Percentiles rank a stretch among this genome's conserved stretches.
Conservation (phyloP, 2,329 filamentous ascomycete species). For the Diplocarpon rosae region DNA sequence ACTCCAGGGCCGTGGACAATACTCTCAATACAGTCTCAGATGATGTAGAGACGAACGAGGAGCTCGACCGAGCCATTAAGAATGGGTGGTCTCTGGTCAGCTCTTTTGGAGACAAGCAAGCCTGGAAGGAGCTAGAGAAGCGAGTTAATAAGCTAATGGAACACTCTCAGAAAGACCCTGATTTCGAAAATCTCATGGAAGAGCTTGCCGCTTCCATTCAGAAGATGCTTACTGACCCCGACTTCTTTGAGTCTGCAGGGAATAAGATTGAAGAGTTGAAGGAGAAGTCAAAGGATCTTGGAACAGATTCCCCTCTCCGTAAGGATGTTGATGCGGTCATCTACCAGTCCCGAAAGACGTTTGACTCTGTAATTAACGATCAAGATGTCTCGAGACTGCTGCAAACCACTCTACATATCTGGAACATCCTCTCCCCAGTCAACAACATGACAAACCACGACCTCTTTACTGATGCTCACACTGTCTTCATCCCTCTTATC, state of each 20-base stretch:
- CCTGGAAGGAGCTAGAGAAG: conserved; percentile 66
- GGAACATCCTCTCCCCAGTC: conserved; percentile 55
- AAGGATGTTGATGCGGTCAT: conserved; percentile 65
- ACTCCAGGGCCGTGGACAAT: conserved; percentile 62
- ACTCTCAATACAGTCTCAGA: conserved; percentile 55
- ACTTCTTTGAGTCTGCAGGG: conserved; percentile 66
- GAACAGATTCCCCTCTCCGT: conserved; percentile 54
- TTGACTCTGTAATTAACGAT: conserved; percentile 60
- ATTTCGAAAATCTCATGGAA: conserved; percentile 68
- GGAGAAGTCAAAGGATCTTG: conserved; percentile 49
- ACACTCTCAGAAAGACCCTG: conserved; percentile 65
- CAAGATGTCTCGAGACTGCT: conserved; percentile 59
- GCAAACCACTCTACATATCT: conserved; percentile 55
- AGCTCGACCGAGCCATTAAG: conserved; percentile 61
- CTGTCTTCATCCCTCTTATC: conserved; percentile 69
- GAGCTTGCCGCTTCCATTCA: conserved; percentile 67
- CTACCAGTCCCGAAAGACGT: conserved; percentile 54
- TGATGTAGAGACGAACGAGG: conserved; percentile 62
- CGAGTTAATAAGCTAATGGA: conserved; percentile 60
- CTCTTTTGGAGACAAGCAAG: conserved; percentile 62
- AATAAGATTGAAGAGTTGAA: conserved; percentile 41
- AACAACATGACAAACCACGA: conserved; percentile 56
- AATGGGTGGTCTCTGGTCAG: conserved; percentile 75
- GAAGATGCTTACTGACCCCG: conserved; percentile 72
- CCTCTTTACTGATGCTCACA: conserved; percentile 62